Base-by-base conservation (phyloP, 2,329 filamentous ascomycete species). In the Ophiosphaerella herpotricha region DNA sequence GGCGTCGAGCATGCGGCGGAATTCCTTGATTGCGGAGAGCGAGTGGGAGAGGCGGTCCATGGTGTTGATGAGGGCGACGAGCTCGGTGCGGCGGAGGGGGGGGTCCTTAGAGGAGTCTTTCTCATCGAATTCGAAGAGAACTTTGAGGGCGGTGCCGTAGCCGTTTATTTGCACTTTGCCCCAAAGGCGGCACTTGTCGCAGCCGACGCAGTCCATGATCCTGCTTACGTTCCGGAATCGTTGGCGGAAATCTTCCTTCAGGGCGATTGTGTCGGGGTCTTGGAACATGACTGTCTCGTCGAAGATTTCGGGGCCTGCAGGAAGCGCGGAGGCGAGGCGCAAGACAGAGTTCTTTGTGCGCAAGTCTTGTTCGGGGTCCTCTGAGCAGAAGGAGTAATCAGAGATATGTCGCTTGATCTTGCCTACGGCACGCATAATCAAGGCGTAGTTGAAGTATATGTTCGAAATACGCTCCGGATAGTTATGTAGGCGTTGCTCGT, bases 131-230 rank as follows among this genome's bases (percentile, higher is more conserved):
- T 99, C 94, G 66, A 99, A 99, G 1, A 99, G 82, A 4, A 99
- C 88, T 76, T 99, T 99, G 55, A 99, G 78, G 0, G 94, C 94
- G 0, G 94, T 91, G 42, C 94, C 94, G 70, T 97, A 97, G 2
- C 94, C 94, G 11, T 90, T 89, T 0, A 91, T 96, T 76, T 99
- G 94, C 33, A 99, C 77, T 76, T 99, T 99, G 41, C 94, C 94
- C 94, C 94, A 99, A 2, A 99, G 85, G 7, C 94, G 86, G 76
- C 94, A 99, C 78, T 99, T 99, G 77, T 99, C 94, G 74, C 94
- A 99, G 38, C 94, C 94, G 16, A 97, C 93, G 63, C 94, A 99
- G 74, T 99, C 94, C 94, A 99, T 99, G 58, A 97, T 82, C 35
- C 94, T 86, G 72, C 90, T 96, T 54, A 99, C 90, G 70, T 99